Base-by-base conservation (phyloP, 495 filamentous ascomycete species). In the Penicillium malachiteum region DNA sequence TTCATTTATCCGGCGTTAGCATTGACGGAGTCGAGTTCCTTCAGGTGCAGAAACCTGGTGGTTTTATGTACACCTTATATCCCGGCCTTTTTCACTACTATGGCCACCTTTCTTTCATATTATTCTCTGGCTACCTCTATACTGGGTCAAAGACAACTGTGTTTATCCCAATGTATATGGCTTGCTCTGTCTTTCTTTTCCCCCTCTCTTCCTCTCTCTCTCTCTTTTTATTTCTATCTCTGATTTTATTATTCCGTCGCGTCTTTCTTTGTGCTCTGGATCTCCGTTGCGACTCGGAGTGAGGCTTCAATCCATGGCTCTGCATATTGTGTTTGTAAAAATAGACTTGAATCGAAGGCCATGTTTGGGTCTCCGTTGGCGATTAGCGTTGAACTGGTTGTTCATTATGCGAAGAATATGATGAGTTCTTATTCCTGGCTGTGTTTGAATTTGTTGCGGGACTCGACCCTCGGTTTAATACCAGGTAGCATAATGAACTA, bases 271-370 rank as follows among this genome's bases (percentile, higher is more conserved):
- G 21, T 16, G 21, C 21, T 26, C 30, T 21, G 42, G 46, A 35
- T 40, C 45, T 42, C 32, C 50, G 39, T 47, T 55, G 55, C 45
- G 52, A 50, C 48, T 51, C 31, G 59, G 56, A 17, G 55, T 55
- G 50, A 60, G 61, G 46, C 57, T 50, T 63, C 57, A 44, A 48
- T 61, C 52, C 50, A 50, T 50, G 34, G 54, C 53, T 49, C 58
- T 68, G 67, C 72, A 73, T 46, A 46, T 70, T 58, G 66, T 58
- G 66, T 66, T 56, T 69, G 71, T 74, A 75, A 73, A 75, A 74
- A 71, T 75, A 75, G 72, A 75, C 67, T 75, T 72, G 62, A 56
- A 59, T 49, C 50, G 67, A 58, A 59, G 48, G 51, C 60, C 60
- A 43, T 42, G 60, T 61, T 65, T 57, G 56, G 59, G 60, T 70